A percentile compares a stretch with the other conserved stretches of the same genome.
These are phyloP conservation scores for Hanseniaspora pseudoguilliermondii DNA, from an alignment of 805 yeast genomes.

Conservation along the genomic window DNA sequence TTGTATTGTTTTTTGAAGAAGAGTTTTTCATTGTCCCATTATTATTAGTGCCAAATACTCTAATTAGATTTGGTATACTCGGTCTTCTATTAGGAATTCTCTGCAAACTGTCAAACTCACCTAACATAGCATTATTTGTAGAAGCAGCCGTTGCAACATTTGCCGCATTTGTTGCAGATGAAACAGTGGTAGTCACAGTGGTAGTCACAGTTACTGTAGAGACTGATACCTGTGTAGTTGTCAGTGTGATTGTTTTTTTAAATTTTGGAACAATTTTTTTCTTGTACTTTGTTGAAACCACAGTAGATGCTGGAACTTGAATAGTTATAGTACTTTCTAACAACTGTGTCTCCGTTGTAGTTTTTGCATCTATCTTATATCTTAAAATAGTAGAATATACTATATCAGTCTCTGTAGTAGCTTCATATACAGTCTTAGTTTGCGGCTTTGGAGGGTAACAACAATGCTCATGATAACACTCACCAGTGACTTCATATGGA, in stretches of 20 bases:
- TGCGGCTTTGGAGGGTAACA: constrained; percentile 14
- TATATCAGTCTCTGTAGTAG: constrained; percentile 21
- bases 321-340: constrained; percentile 16
- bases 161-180: constrained; percentile 16
- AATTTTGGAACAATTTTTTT: constrained; percentile 18
- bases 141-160: not conserved
- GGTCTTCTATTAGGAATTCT: not conserved
- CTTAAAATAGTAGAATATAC: constrained; percentile 17
- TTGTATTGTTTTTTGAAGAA: not conserved
- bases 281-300: constrained; percentile 18
- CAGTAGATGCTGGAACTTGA: constrained; percentile 13
- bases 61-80: not conserved
- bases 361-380: constrained; percentile 16
- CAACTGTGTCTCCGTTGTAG: constrained; percentile 22
- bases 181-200: constrained; percentile 17
- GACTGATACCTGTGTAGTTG: constrained; percentile 17
- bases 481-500: constrained; percentile 3
- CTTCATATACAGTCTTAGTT: constrained; percentile 23
- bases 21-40: not conserved
- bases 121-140: not conserved
- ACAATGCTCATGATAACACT: constrained; percentile 3
- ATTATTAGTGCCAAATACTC: not conserved
- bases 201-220: constrained; percentile 10
- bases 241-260: constrained; percentile 19
- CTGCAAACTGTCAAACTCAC: not conserved